Percentiles rank a stretch among this genome's conserved stretches.
Evolutionary conservation across 148 eudicot genomes (phyloP).

Genomic region (Fagopyrum homotropicum): DNA sequence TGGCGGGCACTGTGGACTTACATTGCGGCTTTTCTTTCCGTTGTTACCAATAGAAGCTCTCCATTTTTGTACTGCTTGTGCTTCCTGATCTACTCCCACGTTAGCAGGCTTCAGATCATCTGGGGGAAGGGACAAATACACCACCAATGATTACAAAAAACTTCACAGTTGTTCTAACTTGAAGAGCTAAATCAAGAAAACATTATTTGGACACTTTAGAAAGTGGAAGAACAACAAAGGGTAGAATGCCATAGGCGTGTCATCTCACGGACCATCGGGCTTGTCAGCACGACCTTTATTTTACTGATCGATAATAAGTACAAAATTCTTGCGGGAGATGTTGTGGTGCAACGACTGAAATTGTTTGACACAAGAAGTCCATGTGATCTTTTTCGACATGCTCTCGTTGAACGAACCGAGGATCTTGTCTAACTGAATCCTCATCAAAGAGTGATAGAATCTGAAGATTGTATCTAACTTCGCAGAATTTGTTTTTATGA

Average conservation of each 20-base stretch:
- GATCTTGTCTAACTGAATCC: too few species aligned
- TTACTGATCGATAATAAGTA: too few species aligned
- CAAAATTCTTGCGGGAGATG: too few species aligned
- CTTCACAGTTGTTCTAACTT: not conserved
- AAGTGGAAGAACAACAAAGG: not conserved
- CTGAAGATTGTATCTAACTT: too few species aligned
- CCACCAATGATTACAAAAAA: not conserved
- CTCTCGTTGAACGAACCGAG: too few species aligned
- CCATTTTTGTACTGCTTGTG: conserved; percentile 71
- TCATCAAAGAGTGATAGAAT: too few species aligned
- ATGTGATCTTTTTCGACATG: too few species aligned
- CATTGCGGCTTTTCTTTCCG: conserved; percentile 58
- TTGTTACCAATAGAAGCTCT: conserved; percentile 49
- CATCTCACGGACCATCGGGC: not conserved
- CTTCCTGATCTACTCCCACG: conserved; percentile 96
- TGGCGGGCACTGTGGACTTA: conserved; percentile 44
- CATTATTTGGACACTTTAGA: not conserved
- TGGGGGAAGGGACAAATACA: conserved; percentile 18
- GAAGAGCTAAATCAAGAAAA: not conserved
- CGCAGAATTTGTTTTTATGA: too few species aligned
- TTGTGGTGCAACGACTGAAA: too few species aligned
- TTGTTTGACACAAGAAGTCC: too few species aligned
- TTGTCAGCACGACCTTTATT: too few species aligned
- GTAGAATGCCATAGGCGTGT: not conserved
- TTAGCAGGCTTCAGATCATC: conserved; percentile 95